Conservation (phyloP, 495 filamentous ascomycete genomes). For the Hypoxylon lienhwacheense region DNA sequence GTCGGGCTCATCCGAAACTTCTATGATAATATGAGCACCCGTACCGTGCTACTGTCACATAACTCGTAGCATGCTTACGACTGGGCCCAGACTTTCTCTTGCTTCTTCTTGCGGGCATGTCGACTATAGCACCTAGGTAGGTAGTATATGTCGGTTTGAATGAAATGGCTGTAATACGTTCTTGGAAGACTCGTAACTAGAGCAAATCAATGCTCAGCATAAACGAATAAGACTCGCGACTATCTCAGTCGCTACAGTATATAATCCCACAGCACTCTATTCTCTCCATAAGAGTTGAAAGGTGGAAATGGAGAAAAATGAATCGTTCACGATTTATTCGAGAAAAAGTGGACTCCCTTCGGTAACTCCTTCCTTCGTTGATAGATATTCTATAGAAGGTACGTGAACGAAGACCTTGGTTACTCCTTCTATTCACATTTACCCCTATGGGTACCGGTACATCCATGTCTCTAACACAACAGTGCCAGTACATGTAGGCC, state of each 20-base stretch:
- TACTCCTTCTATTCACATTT: conserved; percentile 3
- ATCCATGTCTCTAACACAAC: too few relatives aligned
- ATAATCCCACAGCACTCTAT: too few relatives aligned
- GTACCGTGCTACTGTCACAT: not conserved
- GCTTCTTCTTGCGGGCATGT: conserved; percentile 12
- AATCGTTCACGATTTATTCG: not conserved
- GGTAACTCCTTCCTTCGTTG: not conserved
- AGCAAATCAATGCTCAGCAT: too few relatives aligned
- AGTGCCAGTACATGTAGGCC: too few relatives aligned
- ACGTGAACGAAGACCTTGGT: not conserved
- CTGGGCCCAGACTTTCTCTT: conserved; percentile 18
- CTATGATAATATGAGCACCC: conserved; percentile 14
- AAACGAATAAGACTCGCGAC: too few relatives aligned
- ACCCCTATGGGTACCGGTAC: too few relatives aligned
- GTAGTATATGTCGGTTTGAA: not conserved
- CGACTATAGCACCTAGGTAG: too few relatives aligned
- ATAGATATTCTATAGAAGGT: not conserved
- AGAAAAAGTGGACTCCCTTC: too few relatives aligned
- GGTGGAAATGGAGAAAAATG: not conserved
- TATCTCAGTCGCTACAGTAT: too few relatives aligned
- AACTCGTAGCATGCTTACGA: conserved; percentile 2
- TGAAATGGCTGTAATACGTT: not conserved
- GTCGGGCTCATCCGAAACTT: conserved; percentile 13
- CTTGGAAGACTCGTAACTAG: not conserved
- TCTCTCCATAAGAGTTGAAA: not conserved